These are phyloP conservation scores for Coccomyxa subellipsoidea DNA, from an alignment of 163 green algal species.

Conservation along the genomic window DNA sequence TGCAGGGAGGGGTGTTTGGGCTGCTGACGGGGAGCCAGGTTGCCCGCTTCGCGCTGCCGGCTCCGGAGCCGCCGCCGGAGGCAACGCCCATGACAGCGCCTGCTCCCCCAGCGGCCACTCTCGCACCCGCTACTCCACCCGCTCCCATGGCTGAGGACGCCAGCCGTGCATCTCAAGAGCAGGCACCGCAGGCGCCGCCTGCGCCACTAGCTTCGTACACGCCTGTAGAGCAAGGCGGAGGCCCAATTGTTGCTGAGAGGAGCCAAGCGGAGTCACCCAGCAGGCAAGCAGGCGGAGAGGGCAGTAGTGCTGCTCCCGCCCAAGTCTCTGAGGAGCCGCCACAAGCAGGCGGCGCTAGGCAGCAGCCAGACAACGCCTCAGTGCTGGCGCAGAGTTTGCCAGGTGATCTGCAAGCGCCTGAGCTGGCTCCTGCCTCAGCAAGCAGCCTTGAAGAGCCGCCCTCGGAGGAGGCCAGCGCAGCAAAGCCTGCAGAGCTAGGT, in stretches of 20 bases:
- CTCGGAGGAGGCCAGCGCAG: background rate
- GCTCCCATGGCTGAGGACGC: background rate
- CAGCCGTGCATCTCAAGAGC: background rate
- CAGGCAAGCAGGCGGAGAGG: background rate
- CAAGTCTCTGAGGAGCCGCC: background rate
- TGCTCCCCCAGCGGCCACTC: background rate
- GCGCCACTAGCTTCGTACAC: background rate
- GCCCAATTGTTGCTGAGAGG: background rate
- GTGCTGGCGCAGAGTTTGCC: no score
- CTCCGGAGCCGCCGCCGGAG: slow-evolving; percentile 14
- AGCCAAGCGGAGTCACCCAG: background rate
- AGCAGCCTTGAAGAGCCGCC: background rate
- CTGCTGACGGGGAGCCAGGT: slow-evolving; percentile 39
- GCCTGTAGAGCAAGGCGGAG: background rate
- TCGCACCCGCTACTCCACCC: background rate
- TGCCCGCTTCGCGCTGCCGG: slow-evolving; percentile 63
- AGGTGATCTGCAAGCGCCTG: background rate
- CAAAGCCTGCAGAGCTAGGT: background rate
- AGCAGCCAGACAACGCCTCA: background rate
- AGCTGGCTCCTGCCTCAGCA: background rate
- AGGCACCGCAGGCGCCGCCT: no score
- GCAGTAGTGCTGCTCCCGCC: background rate
- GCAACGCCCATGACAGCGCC: background rate
- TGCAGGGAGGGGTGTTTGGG: background rate
- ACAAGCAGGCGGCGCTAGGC: background rate